A percentile compares a stretch with the other conserved stretches of the same genome.
These are phyloP conservation scores for Saturnispora galanensis DNA, from an alignment of 805 yeast species.

Conservation along the genomic window DNA sequence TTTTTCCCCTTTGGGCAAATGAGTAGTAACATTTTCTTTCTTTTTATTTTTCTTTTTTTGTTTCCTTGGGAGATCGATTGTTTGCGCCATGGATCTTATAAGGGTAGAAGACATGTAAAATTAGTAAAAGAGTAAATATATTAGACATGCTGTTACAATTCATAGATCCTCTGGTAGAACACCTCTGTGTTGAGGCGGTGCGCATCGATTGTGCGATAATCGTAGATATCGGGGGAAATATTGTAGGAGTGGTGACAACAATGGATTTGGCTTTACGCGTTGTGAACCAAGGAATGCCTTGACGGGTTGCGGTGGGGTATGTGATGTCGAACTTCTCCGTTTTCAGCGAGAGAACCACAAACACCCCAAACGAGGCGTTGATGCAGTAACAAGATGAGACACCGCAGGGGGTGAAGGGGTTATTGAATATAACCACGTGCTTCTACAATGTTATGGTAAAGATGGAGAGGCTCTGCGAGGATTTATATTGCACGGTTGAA, in stretches of 20 bases:
- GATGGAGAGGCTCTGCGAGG: conserved; percentile 31
- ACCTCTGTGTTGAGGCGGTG: too few relatives aligned
- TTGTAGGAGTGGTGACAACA: conserved; percentile 32
- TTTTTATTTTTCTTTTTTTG: too few relatives aligned
- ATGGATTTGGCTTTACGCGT: conserved; percentile 38
- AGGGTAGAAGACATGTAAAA: too few relatives aligned
- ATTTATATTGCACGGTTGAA: conserved; percentile 23
- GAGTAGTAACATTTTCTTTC: too few relatives aligned
- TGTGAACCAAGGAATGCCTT: conserved; percentile 21
- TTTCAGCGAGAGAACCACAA: conserved; percentile 27
- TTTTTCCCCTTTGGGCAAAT: too few relatives aligned
- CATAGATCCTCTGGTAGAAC: too few relatives aligned
- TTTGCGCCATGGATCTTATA: too few relatives aligned
- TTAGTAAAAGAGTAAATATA: background rate
- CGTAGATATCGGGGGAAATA: conserved; percentile 16
- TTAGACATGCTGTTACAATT: too few relatives aligned
- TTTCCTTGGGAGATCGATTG: too few relatives aligned
- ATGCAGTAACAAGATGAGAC: too few relatives aligned
- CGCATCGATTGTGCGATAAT: too few relatives aligned
- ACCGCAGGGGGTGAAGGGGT: conserved; percentile 28
- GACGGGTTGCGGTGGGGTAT: conserved; percentile 22
- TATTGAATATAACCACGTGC: conserved; percentile 37
- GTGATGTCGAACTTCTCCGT: conserved; percentile 34
- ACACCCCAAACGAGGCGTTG: conserved; percentile 35
- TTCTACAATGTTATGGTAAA: conserved; percentile 37